Evolutionary conservation across 176 grass and related monocot species (phyloP), one percentile per base, ranked within the genome.

Genomic region (Oryza punctata): DNA sequence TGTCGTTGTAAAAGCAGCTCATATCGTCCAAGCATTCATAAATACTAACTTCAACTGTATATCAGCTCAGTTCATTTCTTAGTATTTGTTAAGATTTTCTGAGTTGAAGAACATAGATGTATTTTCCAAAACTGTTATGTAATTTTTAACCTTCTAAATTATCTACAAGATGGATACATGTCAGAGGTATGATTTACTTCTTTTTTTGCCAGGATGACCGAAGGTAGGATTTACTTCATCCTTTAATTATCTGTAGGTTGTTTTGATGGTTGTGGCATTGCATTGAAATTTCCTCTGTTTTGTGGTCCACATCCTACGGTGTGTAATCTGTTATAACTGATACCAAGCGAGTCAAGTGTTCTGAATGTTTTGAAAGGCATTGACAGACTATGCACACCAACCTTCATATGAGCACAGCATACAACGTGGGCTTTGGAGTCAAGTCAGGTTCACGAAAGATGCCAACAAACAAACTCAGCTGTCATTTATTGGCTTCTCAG

Each of bases 1-100:
- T 1, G 11, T 43, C 16, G 9, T 46, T 52, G 10, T 37, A 69
- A 52, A 54, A 57, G 45, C 7, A 71, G 35, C 64, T 59, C 26
- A 40, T 40, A 60, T 77, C 10, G 45, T 28, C 46, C 10, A 4
- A 57, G 45, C 45, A 68, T 21, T n/a, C 14, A 25, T 52, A 65
- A 14, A 54, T 28, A 54, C n/a, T 16, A 54, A 57, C 44, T 54
- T 25, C 29, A 15, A 69, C 64, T 16, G 2, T 77, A 43, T 23
- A 43, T 69, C 32, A 76, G 54, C 5, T 28, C 45, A 26, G 37
- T 32, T 69, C 19, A 60, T 43, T 76, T 76, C 30, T 76, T 76
- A 68, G 18, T 77, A 43, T 84, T 44, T 44, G 33, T 77, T 77
- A 24, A 64, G 41, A 10, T 37, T 84, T 44, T 69, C 72, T 68